Base-by-base conservation (phyloP, 2,329 filamentous ascomycete species). In the Calonectria pteridis region DNA sequence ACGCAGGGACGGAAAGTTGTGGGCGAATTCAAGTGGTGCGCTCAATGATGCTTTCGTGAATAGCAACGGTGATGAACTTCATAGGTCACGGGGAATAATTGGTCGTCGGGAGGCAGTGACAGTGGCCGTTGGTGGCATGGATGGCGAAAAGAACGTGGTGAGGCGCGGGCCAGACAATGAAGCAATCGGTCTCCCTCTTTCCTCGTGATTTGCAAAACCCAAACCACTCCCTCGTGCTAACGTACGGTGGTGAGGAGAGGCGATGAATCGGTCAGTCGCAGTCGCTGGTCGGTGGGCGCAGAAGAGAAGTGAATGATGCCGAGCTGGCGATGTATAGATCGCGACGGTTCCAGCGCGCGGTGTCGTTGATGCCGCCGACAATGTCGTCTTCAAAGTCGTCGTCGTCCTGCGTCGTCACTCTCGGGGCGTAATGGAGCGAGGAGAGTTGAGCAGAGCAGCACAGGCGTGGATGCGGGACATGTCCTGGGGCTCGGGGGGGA, bases 1-100 rank as follows among this genome's bases (percentile, higher is more conserved):
- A 80, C 79, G 77, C 77, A 69, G 75, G 55, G 73, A 74, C 68
- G 40, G 59, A 43, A 37, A 51, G 23, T 53, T 50, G 40, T 64
- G 28, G 23, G 35, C 49, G 29, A 43, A 73, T 58, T 43, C 29
- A 59, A 49, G 65, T 49, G 18, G 13, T 69, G 18, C 37, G 35
- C 62, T 74, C 65, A 72, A 58, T 31, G 28, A 53, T 49, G 6
- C 46, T 33, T 23, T 67, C 62, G 43, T 71, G 40, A 29, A 53
- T 35, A 59, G 46, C 31, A 31, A 75, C 63, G 64, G 37, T 37
- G 64, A 43, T 37, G 35, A 29, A 29, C 37, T 20, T 68, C 68
- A 68, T 74, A 37, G 50, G 40, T 58, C 6, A 59, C 18, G 28
- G 59, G 7, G 29, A 63, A 67, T 59, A 53, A 37, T 37, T 67